Evolutionary conservation across 257 asterid species (phyloP).

Genomic region (Datura wrightii): DNA sequence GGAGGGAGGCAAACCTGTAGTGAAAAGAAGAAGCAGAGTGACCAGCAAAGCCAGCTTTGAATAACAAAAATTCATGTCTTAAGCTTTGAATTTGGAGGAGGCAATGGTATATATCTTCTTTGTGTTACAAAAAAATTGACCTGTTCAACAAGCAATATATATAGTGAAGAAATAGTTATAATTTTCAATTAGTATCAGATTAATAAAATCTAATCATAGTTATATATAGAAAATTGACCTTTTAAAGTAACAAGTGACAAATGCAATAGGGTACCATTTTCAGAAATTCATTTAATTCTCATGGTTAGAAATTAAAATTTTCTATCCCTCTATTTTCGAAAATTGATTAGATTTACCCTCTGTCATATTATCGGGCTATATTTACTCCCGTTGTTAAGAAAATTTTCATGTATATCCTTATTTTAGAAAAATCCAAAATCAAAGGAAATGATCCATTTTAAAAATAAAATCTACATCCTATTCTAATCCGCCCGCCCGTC

Average conservation of each 20-base stretch:
- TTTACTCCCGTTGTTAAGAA: too few species aligned
- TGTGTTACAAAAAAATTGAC: background rate
- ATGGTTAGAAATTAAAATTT: background rate
- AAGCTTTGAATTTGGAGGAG: background rate
- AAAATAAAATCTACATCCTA: too few species aligned
- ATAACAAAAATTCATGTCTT: background rate
- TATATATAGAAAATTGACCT: background rate
- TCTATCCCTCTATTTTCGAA: background rate
- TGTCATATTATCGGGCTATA: too few species aligned
- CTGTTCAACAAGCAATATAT: background rate
- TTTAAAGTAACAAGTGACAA: background rate
- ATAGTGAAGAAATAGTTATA: background rate
- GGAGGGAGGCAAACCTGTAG: background rate
- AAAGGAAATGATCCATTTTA: too few species aligned
- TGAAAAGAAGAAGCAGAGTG: background rate
- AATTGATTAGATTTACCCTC: too few species aligned
- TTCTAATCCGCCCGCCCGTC: too few species aligned
- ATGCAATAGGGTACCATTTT: background rate
- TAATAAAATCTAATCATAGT: background rate
- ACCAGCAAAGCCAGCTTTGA: background rate
- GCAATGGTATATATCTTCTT: background rate
- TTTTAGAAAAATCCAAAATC: too few species aligned
- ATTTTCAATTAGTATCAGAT: background rate
- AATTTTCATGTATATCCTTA: too few species aligned
- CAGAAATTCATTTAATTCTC: background rate